Evolutionary conservation across 1,139 yeast genomes (phyloP), one percentile per base, ranked within the genome.

Genomic region (Scheffersomyces quercinus): DNA sequence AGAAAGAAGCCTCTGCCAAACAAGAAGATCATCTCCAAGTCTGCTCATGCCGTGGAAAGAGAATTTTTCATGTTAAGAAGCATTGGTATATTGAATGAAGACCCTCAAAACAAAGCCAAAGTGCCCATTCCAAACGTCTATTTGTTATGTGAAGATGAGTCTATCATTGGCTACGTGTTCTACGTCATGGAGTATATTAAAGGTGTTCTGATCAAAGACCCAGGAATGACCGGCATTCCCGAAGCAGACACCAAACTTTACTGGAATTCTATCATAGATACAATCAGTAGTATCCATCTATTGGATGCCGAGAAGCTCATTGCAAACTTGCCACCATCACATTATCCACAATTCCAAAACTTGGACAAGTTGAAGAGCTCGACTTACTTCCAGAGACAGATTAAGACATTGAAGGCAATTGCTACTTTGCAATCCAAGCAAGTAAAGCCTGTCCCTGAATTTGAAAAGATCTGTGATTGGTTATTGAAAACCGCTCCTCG

Each of bases 41-140:
- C 82, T 8, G 87, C 88, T 0, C 88, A 83, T 59, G 81, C 87
- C 5, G 78, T 83, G 30, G 88, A 83, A 54, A 60, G 88, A 28
- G 88, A 83, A 54, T 82, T 78, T 54, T 71, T 71, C 58, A 73
- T 82, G 59, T 62, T 82, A 35, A 68, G 70, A 41, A 81, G 81
- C 2, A 70, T 78, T 34, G 64, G 68, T 20, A 57, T 56, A 1
- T 65, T 70, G 44, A 70, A 73, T 44, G 46, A 50, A 12, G 40
- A 26, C 29, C 46, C 59, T 20, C 44, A 46, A 0, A 44, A 54
- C 24, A 41, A 44, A 28, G 62, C 55, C 29, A 57, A 63, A 37
- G 82, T 82, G 0, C 81, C 83, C 0, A 70, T 79, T 24, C 82
- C 83, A 2, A 56, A 65, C 9, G 77, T 78, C 3, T 70, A 68